phyloP scores from a whole-genome alignment of 139 green algal species.

The Edaphochlamys debaryana region DNA sequence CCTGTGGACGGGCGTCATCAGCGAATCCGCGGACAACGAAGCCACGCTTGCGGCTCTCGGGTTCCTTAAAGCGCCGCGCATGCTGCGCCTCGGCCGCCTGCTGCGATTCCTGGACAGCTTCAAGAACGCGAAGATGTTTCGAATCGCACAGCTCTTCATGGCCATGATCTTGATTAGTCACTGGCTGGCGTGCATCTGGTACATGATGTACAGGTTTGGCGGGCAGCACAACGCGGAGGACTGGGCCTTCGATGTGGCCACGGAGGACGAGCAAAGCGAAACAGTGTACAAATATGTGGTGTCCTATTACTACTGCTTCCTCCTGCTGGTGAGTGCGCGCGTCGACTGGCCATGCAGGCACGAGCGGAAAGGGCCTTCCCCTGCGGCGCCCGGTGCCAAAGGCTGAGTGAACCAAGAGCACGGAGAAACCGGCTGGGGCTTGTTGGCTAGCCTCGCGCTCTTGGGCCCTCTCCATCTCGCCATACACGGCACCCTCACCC shows the following conservation, averaged over 20 bases:
- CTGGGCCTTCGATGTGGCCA: constrained; percentile 21
- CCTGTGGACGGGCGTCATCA: not conserved
- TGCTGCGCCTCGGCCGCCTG: constrained; percentile 37
- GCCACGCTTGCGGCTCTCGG: constrained; percentile 40
- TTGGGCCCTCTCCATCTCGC: too few relatives aligned
- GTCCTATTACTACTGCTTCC: constrained; percentile 31
- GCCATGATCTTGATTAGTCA: constrained; percentile 37
- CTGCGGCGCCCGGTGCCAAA: too few relatives aligned
- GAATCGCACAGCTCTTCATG: constrained; percentile 40
- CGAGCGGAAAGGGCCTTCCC: too few relatives aligned
- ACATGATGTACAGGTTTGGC: constrained; percentile 44
- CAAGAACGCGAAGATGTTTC: constrained; percentile 43
- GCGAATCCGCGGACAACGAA: not conserved
- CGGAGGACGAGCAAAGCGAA: not conserved
- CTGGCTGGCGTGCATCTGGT: constrained; percentile 44
- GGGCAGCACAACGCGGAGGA: constrained; percentile 1
- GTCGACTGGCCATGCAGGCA: too few relatives aligned
- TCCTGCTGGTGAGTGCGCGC: constrained; percentile 20
- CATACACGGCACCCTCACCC: too few relatives aligned
- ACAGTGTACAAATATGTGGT: not conserved
- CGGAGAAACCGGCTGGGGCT: too few relatives aligned
- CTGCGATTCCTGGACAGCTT: constrained; percentile 41
- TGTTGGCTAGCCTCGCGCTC: too few relatives aligned
- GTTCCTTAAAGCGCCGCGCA: constrained; percentile 46
- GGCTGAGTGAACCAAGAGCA: too few relatives aligned